Evolutionary conservation across 2,329 filamentous ascomycete species (phyloP).

Genomic region (Aspergillus costaricaensis): DNA sequence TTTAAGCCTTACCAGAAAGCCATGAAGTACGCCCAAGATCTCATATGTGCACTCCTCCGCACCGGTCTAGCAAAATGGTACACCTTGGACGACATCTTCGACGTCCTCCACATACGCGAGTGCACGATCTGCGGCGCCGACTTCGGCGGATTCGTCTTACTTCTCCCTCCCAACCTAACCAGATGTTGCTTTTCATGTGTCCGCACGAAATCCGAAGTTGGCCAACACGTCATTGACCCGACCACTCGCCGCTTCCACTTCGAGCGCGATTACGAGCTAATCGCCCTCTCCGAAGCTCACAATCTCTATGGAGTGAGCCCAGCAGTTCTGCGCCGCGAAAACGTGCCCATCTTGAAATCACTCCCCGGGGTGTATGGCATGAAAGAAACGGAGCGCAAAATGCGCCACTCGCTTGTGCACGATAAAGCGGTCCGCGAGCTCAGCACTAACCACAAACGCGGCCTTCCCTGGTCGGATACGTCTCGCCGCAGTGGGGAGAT

Average conservation of each 20-base stretch:
- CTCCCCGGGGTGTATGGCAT: too few species aligned
- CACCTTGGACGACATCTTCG: conserved; percentile 18
- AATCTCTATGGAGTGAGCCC: too few species aligned
- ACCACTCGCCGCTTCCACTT: too few species aligned
- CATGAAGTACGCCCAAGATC: conserved; percentile 16
- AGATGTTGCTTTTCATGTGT: conserved; percentile 17
- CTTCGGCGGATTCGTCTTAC: neutral
- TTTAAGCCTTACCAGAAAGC: conserved; percentile 16
- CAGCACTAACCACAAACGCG: too few species aligned
- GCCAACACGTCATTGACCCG: too few species aligned
- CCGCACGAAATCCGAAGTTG: neutral
- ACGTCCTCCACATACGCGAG: conserved; percentile 14
- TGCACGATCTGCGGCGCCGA: neutral
- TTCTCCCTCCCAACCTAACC: neutral
- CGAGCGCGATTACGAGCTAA: too few species aligned
- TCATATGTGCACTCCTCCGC: conserved; percentile 21
- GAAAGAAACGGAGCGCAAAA: conserved; percentile 13
- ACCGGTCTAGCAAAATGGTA: conserved; percentile 15
- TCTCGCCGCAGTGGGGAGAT: too few species aligned
- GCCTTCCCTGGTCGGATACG: too few species aligned
- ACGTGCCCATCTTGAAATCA: too few species aligned
- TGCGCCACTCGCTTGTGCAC: too few species aligned
- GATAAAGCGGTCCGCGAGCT: conserved; percentile 6
- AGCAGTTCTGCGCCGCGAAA: too few species aligned
- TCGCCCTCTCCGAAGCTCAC: too few species aligned